phyloP scores from a whole-genome alignment of 2,329 filamentous ascomycete species.

The Rhinocladiella similis region DNA sequence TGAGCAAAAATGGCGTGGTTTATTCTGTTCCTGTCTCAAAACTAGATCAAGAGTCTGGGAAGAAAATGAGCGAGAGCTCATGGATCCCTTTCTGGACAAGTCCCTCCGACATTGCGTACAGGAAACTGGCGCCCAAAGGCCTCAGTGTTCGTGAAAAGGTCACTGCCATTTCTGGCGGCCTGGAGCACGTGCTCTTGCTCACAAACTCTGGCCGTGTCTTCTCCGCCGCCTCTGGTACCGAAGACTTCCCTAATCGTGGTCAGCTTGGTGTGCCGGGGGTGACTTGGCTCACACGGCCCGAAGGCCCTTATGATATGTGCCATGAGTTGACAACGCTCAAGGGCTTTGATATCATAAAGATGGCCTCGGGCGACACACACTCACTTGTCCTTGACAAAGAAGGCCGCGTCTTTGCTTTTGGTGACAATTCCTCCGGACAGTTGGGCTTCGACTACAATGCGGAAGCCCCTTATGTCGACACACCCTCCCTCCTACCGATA shows the following conservation, averaged over 20 bases:
- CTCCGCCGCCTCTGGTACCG: conserved; percentile 77
- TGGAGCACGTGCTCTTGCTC: conserved; percentile 83
- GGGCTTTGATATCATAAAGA: conserved; percentile 68
- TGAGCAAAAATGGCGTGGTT: conserved; percentile 72
- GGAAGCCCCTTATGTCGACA: conserved; percentile 63
- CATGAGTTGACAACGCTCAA: conserved; percentile 74
- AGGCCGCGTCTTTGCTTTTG: conserved; percentile 81
- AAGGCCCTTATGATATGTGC: conserved; percentile 75
- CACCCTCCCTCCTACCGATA: conserved; percentile 69
- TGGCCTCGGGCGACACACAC: conserved; percentile 85
- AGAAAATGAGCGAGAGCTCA: conserved; percentile 63
- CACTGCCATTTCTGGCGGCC: conserved; percentile 70
- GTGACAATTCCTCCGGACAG: conserved; percentile 89
- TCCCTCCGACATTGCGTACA: conserved; percentile 65
- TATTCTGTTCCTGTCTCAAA: conserved; percentile 82
- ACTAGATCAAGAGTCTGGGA: conserved; percentile 65
- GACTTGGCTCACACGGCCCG: conserved; percentile 74
- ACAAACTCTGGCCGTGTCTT: conserved; percentile 85
- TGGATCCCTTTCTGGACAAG: conserved; percentile 76
- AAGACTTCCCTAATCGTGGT: conserved; percentile 76
- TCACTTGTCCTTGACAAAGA: conserved; percentile 74
- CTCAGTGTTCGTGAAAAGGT: conserved; percentile 72
- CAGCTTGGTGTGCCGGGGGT: conserved; percentile 86
- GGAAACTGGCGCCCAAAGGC: conserved; percentile 65
- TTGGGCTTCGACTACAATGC: conserved; percentile 74